phyloP scores from a whole-genome alignment of 1,284 basidiomycete genomes.

The Moesziomyces sp. region DNA sequence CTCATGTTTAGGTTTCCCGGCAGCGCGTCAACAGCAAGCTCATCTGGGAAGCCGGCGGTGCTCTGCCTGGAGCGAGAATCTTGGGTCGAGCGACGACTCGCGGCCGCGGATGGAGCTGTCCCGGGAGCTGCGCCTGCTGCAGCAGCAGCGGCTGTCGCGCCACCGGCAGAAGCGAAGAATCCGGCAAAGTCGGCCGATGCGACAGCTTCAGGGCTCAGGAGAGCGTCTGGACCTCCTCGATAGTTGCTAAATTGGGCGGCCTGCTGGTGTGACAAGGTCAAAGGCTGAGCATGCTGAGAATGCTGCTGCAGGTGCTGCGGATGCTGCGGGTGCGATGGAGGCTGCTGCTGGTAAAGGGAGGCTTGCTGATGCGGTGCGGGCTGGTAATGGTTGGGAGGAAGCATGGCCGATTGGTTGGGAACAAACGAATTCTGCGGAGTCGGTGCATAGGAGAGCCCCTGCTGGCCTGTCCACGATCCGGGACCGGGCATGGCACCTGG shows the following conservation, averaged over 20 bases:
- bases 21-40: slow-evolving; percentile 11
- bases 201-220: slow-evolving; percentile 30
- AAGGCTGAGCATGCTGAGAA: slow-evolving; percentile 13
- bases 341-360: slow-evolving; percentile 15
- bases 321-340: slow-evolving; percentile 12
- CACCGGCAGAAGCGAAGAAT: slow-evolving; percentile 15
- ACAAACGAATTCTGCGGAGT: slow-evolving; percentile 20
- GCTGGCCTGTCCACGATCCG: slow-evolving; percentile 26
- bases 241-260: slow-evolving; percentile 31
- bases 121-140: not conserved
- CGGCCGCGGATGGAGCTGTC: not conserved
- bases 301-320: slow-evolving; percentile 29
- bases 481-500: slow-evolving; percentile 4
- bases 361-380: slow-evolving; percentile 7
- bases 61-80: slow-evolving; percentile 31
- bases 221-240: slow-evolving; percentile 18
- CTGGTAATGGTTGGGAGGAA: slow-evolving; percentile 12
- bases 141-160: slow-evolving; percentile 2
- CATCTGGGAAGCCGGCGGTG: slow-evolving; percentile 27
- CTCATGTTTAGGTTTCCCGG: slow-evolving; percentile 39
- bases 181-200: slow-evolving; percentile 27
- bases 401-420: slow-evolving; percentile 23
- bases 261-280: not conserved
- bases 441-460: slow-evolving; percentile 6
- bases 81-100: slow-evolving; percentile 15